phyloP scores from a whole-genome alignment of 208 protist genomes.

The Leishmania turanica region DNA sequence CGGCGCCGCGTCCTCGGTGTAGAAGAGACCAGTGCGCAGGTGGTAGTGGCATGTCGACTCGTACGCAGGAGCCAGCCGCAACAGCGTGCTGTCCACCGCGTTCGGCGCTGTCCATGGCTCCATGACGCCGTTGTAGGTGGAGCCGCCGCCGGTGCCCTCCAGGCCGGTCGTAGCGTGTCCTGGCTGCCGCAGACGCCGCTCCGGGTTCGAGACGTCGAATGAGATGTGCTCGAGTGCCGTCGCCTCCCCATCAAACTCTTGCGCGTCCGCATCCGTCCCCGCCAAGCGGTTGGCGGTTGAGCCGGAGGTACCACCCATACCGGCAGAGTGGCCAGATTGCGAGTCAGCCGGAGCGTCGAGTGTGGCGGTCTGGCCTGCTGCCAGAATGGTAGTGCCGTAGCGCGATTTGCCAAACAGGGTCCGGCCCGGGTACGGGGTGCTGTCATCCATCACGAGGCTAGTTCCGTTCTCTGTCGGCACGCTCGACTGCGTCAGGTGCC shows the following conservation, averaged over 20 bases:
- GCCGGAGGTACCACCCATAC: conserved; percentile 4
- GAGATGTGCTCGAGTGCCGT: conserved; percentile 48
- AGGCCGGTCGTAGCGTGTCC: conserved; percentile 46
- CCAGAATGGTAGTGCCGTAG: conserved; percentile 63
- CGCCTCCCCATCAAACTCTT: conserved; percentile 49
- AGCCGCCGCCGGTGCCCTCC: conserved; percentile 52
- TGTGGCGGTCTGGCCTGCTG: conserved; percentile 8
- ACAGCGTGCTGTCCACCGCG: conserved; percentile 67
- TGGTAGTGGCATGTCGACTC: conserved; percentile 85
- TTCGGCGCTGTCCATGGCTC: conserved; percentile 61
- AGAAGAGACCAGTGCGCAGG: conserved; percentile 73
- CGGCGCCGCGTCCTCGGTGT: conserved; percentile 71
- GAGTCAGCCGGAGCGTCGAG: neutral
- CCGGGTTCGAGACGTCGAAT: conserved; percentile 58
- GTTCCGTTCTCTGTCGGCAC: conserved; percentile 1
- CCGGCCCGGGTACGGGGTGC: conserved; percentile 25
- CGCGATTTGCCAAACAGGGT: conserved; percentile 73
- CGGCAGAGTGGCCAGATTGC: neutral
- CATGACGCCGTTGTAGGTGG: conserved; percentile 57
- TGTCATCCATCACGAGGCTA: conserved; percentile 18
- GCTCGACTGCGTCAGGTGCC: neutral
- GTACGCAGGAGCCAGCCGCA: conserved; percentile 67
- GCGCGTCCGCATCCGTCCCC: neutral
- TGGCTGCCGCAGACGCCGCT: conserved; percentile 60
- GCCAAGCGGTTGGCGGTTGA: neutral